phyloP scores from a whole-genome alignment of 2,329 filamentous ascomycete species.

The Arthrobotrys pseudoclavata region DNA sequence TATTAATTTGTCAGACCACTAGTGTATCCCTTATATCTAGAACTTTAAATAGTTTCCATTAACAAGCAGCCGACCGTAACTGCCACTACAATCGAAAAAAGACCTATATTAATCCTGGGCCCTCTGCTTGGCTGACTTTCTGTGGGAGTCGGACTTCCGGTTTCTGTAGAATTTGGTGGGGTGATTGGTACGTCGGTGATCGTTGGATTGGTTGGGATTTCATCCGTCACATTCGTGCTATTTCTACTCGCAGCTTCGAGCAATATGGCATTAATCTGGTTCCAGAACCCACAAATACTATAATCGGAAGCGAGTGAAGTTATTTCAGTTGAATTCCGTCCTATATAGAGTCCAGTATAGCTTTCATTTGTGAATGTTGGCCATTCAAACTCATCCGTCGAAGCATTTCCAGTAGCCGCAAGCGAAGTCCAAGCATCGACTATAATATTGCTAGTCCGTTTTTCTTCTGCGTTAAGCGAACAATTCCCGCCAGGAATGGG shows the following conservation, averaged over 20 bases:
- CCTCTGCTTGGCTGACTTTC: constrained; percentile 22
- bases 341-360: constrained; percentile 35
- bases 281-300: constrained; percentile 47
- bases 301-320: constrained; percentile 13
- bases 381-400: constrained; percentile 31
- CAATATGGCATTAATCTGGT: constrained; percentile 23
- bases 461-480: constrained; percentile 20
- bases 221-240: constrained; percentile 19
- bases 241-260: constrained; percentile 34
- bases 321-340: constrained; percentile 29
- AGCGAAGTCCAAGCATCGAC: constrained; percentile 27
- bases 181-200: constrained; percentile 2
- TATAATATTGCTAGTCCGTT: constrained; percentile 17
- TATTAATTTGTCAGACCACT: too few relatives aligned
- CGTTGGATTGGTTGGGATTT: constrained; percentile 19
- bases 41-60: background rate
- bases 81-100: constrained; percentile 4
- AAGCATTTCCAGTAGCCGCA: constrained; percentile 28
- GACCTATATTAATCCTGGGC: constrained; percentile 1
- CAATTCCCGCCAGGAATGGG: constrained; percentile 39
- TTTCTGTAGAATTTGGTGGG: background rate
- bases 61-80: constrained; percentile 5
- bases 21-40: too few relatives aligned
- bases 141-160: background rate
- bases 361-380: constrained; percentile 37